Evolutionary conservation across 768 basidiomycete species (phyloP), one percentile per base, ranked within the genome.

Genomic region (Tulasnella sp.): DNA sequence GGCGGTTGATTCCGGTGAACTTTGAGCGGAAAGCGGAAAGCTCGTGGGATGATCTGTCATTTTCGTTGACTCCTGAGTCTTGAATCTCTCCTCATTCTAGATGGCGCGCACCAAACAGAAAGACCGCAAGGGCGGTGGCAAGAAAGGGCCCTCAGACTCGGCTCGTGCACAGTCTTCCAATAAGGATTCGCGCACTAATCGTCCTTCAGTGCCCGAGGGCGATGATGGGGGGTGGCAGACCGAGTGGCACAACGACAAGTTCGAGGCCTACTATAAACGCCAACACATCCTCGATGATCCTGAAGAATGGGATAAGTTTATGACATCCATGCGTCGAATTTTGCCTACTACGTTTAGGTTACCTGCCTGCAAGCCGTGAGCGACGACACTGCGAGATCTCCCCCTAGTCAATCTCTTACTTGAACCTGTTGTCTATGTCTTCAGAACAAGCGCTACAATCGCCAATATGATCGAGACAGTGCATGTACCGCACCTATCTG

Each of bases 341-440:
- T 74, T 98, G 42, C 96, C 96, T 3, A 95, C 91, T 0, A 96
- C 94, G 0, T 99, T 99, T 71, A 79, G 96, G 42, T 84, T 99
- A 17, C 85, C 92, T 0, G 90, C 92, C 0, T 90, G 85, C 64
- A 77, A 91, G 69, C 80, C 86, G 94, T 94, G 21, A 49, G 32
- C 38, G 5, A n/a, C n/a, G n/a, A n/a, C n/a, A 32, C 69, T 60
- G 76, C 64, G n/a, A 38, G 13, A 21, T 41, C 38, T 32, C 29
- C 13, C 21, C 55, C 10, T 5, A 8, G 15, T 38, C 11, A 56
- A 11, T 23, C 63, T 60, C 27, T 8, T 44, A 26, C 26, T 21
- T 29, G 64, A 74, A 73, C 43, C 63, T 38, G 32, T 44, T 38
- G 32, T 44, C 17, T 32, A 32, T 34, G 42, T 53, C 29, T 23